A percentile compares a stretch with the other conserved stretches of the same genome.
Conservation (phyloP, 192 early-diverging fungal genomes). For the Piromyces finnis region DNA sequence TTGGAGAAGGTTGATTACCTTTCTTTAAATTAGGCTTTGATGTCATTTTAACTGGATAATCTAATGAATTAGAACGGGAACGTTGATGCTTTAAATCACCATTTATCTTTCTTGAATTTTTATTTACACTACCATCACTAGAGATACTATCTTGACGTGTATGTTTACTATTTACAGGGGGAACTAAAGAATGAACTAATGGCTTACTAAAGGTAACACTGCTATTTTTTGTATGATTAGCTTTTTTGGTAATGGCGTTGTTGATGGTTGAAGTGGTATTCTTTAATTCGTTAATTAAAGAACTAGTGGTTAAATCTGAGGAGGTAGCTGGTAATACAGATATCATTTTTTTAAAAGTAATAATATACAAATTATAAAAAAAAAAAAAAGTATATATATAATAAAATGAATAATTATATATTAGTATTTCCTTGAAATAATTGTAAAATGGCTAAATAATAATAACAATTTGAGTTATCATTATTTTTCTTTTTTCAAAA, state of each 20-base stretch:
- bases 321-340: no score
- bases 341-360: no score
- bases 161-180: neutral
- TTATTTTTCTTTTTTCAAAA: no score
- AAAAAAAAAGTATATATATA: no score
- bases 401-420: no score
- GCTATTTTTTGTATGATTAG: neutral
- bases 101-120: no score
- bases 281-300: neutral
- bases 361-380: no score
- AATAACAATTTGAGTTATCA: no score
- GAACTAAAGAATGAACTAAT: neutral
- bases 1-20: neutral
- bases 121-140: neutral
- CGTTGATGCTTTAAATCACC: neutral
- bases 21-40: neutral
- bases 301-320: neutral
- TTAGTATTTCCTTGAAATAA: no score
- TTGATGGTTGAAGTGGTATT: no score
- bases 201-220: neutral
- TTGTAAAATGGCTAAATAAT: no score
- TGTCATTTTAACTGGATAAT: neutral
- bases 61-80: neutral
- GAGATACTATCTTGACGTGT: neutral
- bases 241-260: no score